Conservation (phyloP, 192 early-diverging fungal species). For the Backusella psychrophila region DNA sequence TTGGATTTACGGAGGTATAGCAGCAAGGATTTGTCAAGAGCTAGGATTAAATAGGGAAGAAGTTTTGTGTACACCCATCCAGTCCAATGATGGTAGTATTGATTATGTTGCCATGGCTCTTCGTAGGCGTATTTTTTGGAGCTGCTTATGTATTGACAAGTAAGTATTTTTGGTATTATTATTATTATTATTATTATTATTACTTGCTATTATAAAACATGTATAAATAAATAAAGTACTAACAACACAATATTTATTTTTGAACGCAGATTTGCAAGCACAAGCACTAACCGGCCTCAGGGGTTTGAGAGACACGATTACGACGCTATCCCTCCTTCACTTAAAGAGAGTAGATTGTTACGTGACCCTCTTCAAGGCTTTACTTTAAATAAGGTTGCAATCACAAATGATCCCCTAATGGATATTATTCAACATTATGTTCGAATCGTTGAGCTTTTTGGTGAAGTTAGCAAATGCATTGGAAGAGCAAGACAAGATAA, state of each 20-base stretch:
- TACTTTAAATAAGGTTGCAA: slow-evolving; percentile 5
- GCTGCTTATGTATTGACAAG: slow-evolving; percentile 48
- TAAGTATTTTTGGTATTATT: slow-evolving; percentile 12
- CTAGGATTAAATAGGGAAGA: slow-evolving; percentile 52
- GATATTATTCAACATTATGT: slow-evolving; percentile 20
- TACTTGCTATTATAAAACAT: not conserved
- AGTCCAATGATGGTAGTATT: slow-evolving; percentile 40
- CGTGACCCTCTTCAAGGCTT: slow-evolving; percentile 18
- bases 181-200: not conserved
- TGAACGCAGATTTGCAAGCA: slow-evolving; percentile 29
- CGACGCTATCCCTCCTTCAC: slow-evolving; percentile 26
- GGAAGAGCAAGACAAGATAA: slow-evolving; percentile 13
- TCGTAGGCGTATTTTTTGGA: slow-evolving; percentile 50
- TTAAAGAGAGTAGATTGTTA: slow-evolving; percentile 19
- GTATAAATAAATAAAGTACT: not conserved
- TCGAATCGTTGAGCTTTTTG: slow-evolving; percentile 18
- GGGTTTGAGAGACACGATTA: slow-evolving; percentile 47
- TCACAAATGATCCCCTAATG: slow-evolving; percentile 21
- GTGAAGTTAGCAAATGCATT: slow-evolving; percentile 30
- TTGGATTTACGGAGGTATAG: slow-evolving; percentile 54
- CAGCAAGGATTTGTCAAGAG: slow-evolving; percentile 47
- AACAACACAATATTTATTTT: not conserved
- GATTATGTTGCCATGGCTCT: slow-evolving; percentile 35
- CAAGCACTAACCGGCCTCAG: slow-evolving; percentile 42
- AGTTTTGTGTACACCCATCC: slow-evolving; percentile 18